phyloP scores from a whole-genome alignment of 2,329 filamentous ascomycete genomes.

The Teratosphaeria pseudoeucalypti region DNA sequence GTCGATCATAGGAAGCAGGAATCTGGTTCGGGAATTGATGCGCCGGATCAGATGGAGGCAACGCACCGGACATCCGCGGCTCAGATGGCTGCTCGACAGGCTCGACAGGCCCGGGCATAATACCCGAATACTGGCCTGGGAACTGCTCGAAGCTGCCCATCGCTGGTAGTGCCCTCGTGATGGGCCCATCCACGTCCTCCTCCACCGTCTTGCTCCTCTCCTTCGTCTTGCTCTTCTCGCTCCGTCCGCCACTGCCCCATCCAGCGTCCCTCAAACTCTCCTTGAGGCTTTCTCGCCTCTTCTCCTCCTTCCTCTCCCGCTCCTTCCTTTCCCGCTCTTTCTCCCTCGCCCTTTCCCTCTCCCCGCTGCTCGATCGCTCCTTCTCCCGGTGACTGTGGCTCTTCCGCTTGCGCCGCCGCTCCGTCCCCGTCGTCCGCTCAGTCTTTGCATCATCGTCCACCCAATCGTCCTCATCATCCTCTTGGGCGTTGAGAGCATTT shows the following conservation, averaged over 20 bases:
- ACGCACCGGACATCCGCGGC: conserved; percentile 19
- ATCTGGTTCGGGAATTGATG: conserved; percentile 52
- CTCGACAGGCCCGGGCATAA: conserved; percentile 9
- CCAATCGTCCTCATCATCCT: conserved; percentile 21
- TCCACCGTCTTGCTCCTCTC: conserved; percentile 2
- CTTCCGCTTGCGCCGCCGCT: conserved; percentile 12
- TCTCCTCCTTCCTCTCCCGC: conserved; percentile 1
- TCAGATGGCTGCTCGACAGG: conserved; percentile 3
- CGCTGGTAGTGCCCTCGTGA: conserved; percentile 16
- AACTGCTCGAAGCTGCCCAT: conserved; percentile 24
- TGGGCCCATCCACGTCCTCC: conserved; percentile 1
- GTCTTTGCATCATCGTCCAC: conserved; percentile 24
- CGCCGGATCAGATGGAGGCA: conserved; percentile 16
- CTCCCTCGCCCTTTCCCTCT: conserved; percentile 17
- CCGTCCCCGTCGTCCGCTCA: conserved; percentile 18
- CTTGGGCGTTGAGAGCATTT: conserved; percentile 12
- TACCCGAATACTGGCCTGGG: conserved; percentile 18
- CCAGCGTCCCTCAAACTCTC: conserved; percentile 21
- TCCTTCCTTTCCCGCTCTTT: conserved; percentile 6
- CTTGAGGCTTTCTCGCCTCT: conserved; percentile 10
- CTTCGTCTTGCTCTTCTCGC: conserved; percentile 10
- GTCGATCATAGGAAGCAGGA: conserved; percentile 34
- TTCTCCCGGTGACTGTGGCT: conserved; percentile 15
- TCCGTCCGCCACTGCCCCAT: conserved; percentile 13
- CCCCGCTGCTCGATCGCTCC: conserved; percentile 7